phyloP scores from a whole-genome alignment of 2,329 filamentous ascomycete species.

The Aaosphaeria arxii region DNA sequence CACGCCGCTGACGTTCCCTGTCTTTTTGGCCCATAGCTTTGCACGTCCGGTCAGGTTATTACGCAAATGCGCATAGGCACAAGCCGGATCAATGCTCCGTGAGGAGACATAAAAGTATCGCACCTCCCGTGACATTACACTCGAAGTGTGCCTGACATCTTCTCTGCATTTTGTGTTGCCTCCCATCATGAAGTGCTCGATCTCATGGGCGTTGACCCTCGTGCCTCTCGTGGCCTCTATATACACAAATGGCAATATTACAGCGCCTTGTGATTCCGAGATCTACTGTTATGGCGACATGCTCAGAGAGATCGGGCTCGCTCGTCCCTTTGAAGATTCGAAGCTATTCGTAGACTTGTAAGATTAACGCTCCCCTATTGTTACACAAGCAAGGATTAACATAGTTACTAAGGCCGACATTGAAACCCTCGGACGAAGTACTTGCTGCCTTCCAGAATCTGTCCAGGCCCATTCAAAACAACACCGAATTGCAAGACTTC shows the following conservation, averaged over 20 bases:
- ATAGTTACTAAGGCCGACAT: constrained; percentile 53
- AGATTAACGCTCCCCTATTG: neutral
- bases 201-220: neutral
- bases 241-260: constrained; percentile 59
- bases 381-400: neutral
- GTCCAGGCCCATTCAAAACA: constrained; percentile 60
- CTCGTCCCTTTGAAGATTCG: constrained; percentile 62
- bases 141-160: no score
- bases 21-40: no score
- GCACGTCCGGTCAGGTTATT: no score
- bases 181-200: no score
- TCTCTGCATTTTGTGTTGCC: no score
- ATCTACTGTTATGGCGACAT: constrained; percentile 67
- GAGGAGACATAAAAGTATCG: no score
- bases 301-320: constrained; percentile 60
- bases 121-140: no score
- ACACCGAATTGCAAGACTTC: constrained; percentile 60
- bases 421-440: constrained; percentile 58
- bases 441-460: constrained; percentile 60
- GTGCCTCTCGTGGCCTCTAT: constrained; percentile 41
- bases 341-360: constrained; percentile 66
- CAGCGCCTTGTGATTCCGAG: constrained; percentile 64
- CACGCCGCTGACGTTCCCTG: neutral
- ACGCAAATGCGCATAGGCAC: no score
- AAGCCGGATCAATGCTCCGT: no score